These are phyloP conservation scores for Oryza coarctata DNA, from an alignment of 176 grass and related monocot genomes.

Conservation along the genomic window DNA sequence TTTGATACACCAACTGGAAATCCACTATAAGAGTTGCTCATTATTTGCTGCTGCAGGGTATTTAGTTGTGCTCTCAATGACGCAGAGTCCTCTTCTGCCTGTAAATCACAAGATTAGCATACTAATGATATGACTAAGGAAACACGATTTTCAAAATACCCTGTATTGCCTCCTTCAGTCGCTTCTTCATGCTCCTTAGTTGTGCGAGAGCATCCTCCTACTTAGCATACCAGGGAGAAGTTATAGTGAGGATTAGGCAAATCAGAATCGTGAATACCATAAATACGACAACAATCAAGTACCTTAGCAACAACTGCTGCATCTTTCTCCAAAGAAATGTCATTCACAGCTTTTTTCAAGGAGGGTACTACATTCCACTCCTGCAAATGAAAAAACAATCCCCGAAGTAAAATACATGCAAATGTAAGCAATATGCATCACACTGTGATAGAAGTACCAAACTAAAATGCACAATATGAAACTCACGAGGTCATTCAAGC, in stretches of 20 bases:
- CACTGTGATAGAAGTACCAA: neutral
- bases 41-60: constrained; percentile 76
- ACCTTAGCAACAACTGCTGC: constrained; percentile 86
- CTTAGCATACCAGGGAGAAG: constrained; percentile 23
- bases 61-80: constrained; percentile 89
- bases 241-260: neutral
- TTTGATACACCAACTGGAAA: constrained; percentile 55
- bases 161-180: constrained; percentile 92
- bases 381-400: constrained; percentile 39
- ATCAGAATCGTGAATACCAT: constrained; percentile 18
- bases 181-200: constrained; percentile 83
- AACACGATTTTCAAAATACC: constrained; percentile 49
- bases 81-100: constrained; percentile 95
- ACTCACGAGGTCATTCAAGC: constrained; percentile 72
- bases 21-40: constrained; percentile 58
- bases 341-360: constrained; percentile 64
- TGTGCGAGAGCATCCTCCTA: constrained; percentile 96
- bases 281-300: constrained; percentile 25
- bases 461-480: constrained; percentile 17
- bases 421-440: neutral
- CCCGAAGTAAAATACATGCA: neutral
- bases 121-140: neutral
- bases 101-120: constrained; percentile 32
- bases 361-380: constrained; percentile 64
- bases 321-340: constrained; percentile 86